These are phyloP conservation scores for Pseudogymnoascus sp. DNA, from an alignment of 2,329 filamentous ascomycete species.

Conservation along the genomic window DNA sequence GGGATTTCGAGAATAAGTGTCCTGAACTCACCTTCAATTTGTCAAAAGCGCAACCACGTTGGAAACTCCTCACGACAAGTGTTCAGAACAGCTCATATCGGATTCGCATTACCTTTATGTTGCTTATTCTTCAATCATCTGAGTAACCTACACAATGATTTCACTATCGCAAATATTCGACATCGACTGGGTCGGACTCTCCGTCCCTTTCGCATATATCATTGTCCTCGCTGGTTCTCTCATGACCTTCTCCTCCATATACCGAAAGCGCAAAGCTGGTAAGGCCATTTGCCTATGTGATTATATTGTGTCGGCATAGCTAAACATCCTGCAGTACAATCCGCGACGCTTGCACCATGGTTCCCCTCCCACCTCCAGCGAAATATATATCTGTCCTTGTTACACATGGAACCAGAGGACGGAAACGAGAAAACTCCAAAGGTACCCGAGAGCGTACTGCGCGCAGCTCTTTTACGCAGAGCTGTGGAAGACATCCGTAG, in stretches of 20 bases:
- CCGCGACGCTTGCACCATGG: conserved; percentile 84
- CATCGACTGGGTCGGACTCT: conserved; percentile 74
- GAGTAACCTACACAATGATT: background rate
- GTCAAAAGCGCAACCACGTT: background rate
- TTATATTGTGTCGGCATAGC: conserved; percentile 15
- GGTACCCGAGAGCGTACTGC: conserved; percentile 75
- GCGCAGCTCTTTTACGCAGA: conserved; percentile 78
- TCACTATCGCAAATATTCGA: conserved; percentile 25
- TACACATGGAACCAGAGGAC: conserved; percentile 62
- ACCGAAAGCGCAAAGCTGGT: conserved; percentile 85
- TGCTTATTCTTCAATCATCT: background rate
- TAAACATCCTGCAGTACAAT: conserved; percentile 47
- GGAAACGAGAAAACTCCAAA: conserved; percentile 57
- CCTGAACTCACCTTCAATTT: conserved; percentile 4
- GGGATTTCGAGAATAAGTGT: conserved; percentile 6
- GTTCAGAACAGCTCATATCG: conserved; percentile 1
- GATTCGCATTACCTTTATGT: background rate
- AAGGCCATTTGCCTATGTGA: conserved; percentile 29
- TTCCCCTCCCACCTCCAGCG: conserved; percentile 85
- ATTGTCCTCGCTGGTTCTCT: conserved; percentile 79
- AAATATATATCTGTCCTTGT: conserved; percentile 86
- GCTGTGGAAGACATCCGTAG: conserved; percentile 89
- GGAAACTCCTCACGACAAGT: background rate
- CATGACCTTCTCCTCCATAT: conserved; percentile 84
- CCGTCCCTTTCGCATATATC: conserved; percentile 83